Evolutionary conservation across 2,329 filamentous ascomycete species (phyloP), one percentile per base, ranked within the genome.

Genomic region (Clonostachys rosea): DNA sequence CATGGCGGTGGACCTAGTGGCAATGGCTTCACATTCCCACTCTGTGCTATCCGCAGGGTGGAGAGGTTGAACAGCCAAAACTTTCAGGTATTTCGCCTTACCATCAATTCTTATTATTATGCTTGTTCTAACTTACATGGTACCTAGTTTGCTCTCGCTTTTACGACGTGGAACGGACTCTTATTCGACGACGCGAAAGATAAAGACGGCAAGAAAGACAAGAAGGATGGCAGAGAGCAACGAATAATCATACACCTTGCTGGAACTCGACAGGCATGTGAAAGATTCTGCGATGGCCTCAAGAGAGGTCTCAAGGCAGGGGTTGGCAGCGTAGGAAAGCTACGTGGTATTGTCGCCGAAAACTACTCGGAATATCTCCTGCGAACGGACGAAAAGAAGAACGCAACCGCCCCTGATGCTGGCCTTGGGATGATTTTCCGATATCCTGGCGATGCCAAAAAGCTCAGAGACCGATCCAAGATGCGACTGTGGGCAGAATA

Each of bases 401-500:
- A 74, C 20, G 74, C 72, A 37, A 55, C 45, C 5, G 67, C 67
- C 1, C 92, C 94, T n/a, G 92, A 99, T 67, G 94, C 91, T 18
- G 94, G 94, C 2, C 73, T 99, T 35, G 94, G 94, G 35, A 89
- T 95, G 79, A 54, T 95, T 13, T 99, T 96, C 67, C 84, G 87
- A 59, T 99, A 99, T 61, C 94, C 94, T 2, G 94, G 94, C 48
- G 95, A 99, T 69, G 82, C 91, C 36, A 89, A 91, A 62, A 97
- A 97, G 69, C 77, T 97, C 50, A 81, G 94, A 56, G 94, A 99
- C 65, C 81, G 91, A 48, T 95, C 92, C 61, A 99, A 99, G 74
- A 97, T 99, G 87, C 81, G 94, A 42, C 71, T 99, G 39, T 99
- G 94, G 94, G 90, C 89, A 49, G 94, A 99, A 68, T 99, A 99